phyloP scores from a whole-genome alignment of 371 early-diverging fungal species.

The Apophysomyces elegans region DNA sequence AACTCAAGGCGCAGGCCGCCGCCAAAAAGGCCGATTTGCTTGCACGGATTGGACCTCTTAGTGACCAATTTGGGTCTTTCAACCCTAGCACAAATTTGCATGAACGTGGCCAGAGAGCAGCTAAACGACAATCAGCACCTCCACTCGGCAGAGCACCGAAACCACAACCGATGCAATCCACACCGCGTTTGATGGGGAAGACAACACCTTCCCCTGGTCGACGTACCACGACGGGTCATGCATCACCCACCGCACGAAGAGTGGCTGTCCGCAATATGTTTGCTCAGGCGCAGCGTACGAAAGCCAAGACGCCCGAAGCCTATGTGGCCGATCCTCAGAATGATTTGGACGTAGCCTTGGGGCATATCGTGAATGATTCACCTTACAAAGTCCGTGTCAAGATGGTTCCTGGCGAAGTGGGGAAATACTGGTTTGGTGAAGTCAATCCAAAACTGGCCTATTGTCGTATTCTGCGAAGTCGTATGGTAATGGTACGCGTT shows the following conservation, averaged over 20 bases:
- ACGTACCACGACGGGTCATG: slow-evolving; percentile 9
- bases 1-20: slow-evolving; percentile 48
- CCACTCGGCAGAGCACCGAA: slow-evolving; percentile 26
- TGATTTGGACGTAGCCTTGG: slow-evolving; percentile 72
- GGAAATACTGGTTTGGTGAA: slow-evolving; percentile 77
- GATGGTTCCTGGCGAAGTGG: slow-evolving; percentile 63
- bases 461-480: slow-evolving; percentile 69
- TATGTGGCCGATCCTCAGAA: slow-evolving; percentile 70
- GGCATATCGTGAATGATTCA: slow-evolving; percentile 64
- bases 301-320: slow-evolving; percentile 25
- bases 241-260: slow-evolving; percentile 5
- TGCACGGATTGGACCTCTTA: slow-evolving; percentile 36
- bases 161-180: slow-evolving; percentile 35
- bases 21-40: slow-evolving; percentile 54
- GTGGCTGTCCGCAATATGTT: not conserved
- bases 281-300: slow-evolving; percentile 12
- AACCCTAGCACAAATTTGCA: slow-evolving; percentile 17
- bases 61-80: slow-evolving; percentile 27
- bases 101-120: slow-evolving; percentile 28
- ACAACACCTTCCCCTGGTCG: not conserved
- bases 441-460: slow-evolving; percentile 69
- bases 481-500: slow-evolving; percentile 79
- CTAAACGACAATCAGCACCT: slow-evolving; percentile 30
- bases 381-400: slow-evolving; percentile 46
- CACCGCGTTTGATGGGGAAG: slow-evolving; percentile 32